Conservation (phyloP, 345 rosid genomes). For the Hibiscus mutabilis region DNA sequence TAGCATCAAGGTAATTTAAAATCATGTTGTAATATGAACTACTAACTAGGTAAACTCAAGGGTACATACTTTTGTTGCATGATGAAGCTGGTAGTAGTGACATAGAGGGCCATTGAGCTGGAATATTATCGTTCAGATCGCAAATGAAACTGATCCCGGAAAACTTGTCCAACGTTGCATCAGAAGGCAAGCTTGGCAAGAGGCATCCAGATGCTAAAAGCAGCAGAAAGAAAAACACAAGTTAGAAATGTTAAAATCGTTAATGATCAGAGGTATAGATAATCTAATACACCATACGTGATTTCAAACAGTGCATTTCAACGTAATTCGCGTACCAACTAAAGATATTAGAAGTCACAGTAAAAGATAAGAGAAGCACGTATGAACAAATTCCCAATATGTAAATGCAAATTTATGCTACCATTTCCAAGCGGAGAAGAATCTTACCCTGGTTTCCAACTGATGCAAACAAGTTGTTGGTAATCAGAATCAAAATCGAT, state of each 20-base stretch:
- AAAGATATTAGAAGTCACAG: not conserved
- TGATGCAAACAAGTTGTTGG: constrained; percentile 24
- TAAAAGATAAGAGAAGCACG: not conserved
- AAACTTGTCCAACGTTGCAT: constrained; percentile 72
- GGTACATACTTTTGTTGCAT: constrained; percentile 59
- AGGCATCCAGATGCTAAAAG: constrained; percentile 83
- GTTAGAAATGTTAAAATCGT: constrained; percentile 1
- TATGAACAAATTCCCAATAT: not conserved
- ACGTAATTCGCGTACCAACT: not conserved
- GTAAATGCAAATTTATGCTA: not conserved
- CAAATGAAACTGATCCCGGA: constrained; percentile 90
- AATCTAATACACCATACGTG: not conserved
- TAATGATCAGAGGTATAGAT: not conserved
- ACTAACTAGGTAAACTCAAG: not conserved
- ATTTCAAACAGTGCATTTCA: not conserved
- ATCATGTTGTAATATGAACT: not conserved
- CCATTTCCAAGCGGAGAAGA: not conserved
- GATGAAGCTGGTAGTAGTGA: constrained; percentile 49
- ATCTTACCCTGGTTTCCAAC: constrained; percentile 65
- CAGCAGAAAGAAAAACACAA: constrained; percentile 9
- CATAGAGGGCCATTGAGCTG: constrained; percentile 84
- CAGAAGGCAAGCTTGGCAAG: constrained; percentile 92
- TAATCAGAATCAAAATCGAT: constrained; percentile 1
- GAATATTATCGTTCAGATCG: constrained; percentile 94
- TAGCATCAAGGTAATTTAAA: not conserved